A percentile compares a stretch with the other conserved stretches of the same genome.
These are phyloP conservation scores for Ceratonia siliqua DNA, from an alignment of 306 rosid genomes.

Conservation along the genomic window DNA sequence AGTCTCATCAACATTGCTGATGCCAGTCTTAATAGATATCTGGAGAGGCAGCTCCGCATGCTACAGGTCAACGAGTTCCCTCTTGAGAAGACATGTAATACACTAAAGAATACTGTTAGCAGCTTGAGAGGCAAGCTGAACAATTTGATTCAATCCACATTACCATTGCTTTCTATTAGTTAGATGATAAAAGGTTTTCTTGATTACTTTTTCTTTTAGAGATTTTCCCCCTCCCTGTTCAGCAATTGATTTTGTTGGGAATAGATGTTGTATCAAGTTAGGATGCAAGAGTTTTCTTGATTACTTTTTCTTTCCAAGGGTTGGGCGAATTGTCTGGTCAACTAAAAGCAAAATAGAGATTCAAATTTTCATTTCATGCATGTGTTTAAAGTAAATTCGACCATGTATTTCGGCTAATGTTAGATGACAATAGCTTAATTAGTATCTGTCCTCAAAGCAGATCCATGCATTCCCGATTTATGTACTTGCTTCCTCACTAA, in stretches of 20 bases:
- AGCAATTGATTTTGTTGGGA: conserved; percentile 7
- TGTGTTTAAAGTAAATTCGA: conserved; percentile 9
- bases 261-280: conserved; percentile 29
- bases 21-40: conserved; percentile 61
- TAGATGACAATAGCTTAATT: neutral
- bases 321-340: conserved; percentile 13
- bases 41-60: conserved; percentile 69
- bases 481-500: neutral
- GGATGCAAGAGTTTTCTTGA: conserved; percentile 20
- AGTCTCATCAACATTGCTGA: conserved; percentile 72
- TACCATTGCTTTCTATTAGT: conserved; percentile 43
- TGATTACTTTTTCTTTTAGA: too few species aligned
- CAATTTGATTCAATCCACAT: conserved; percentile 52
- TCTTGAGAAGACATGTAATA: conserved; percentile 45
- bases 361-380: conserved; percentile 24
- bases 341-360: conserved; percentile 16
- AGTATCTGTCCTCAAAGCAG: neutral
- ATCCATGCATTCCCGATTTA: neutral
- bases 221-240: too few species aligned
- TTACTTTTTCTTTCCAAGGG: conserved; percentile 23
- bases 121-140: conserved; percentile 57
- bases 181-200: conserved; percentile 30
- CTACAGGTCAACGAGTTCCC: conserved; percentile 45
- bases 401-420: neutral
- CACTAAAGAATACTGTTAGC: conserved; percentile 57